A percentile compares a stretch with the other conserved stretches of the same genome.
phyloP scores from a whole-genome alignment of 2,329 filamentous ascomycete genomes.

The Tolypocladium capitatum region DNA sequence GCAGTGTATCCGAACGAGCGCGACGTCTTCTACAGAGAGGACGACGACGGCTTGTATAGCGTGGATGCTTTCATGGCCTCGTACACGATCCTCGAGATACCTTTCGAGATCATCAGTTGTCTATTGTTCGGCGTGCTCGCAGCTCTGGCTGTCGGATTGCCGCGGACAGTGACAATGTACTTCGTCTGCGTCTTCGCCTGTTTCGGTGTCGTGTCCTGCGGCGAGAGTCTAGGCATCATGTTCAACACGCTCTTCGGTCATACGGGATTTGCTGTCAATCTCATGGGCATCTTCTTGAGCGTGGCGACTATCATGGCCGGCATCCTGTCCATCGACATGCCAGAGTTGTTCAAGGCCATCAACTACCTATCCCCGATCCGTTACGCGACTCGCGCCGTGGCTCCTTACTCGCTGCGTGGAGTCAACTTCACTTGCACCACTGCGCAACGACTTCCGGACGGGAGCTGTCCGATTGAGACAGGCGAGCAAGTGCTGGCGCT shows the following conservation, averaged over 20 bases:
- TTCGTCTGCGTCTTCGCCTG: conserved; percentile 55
- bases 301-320: conserved; percentile 61
- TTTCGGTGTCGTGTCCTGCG: conserved; percentile 61
- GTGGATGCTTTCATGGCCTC: conserved; percentile 58
- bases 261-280: conserved; percentile 63
- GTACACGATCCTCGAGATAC: conserved; percentile 58
- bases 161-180: conserved; percentile 49
- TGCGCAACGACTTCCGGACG: conserved; percentile 43
- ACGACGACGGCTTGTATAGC: conserved; percentile 59
- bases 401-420: conserved; percentile 47
- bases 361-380: conserved; percentile 63
- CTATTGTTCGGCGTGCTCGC: conserved; percentile 53
- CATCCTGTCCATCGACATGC: conserved; percentile 57
- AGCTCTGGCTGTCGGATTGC: conserved; percentile 51
- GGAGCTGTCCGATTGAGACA: conserved; percentile 49
- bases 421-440: conserved; percentile 52
- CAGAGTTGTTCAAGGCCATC: conserved; percentile 48
- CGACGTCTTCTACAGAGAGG: conserved; percentile 66
- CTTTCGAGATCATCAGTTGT: conserved; percentile 54
- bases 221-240: conserved; percentile 64
- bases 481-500: conserved; percentile 54
- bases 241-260: conserved; percentile 67
- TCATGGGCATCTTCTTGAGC: conserved; percentile 56
- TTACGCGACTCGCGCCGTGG: conserved; percentile 54
- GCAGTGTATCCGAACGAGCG: conserved; percentile 59